Percentiles rank a stretch among this genome's conserved stretches.
Conservation (phyloP, 129 eudicot genomes). For the Helichrysum umbraculigerum region DNA sequence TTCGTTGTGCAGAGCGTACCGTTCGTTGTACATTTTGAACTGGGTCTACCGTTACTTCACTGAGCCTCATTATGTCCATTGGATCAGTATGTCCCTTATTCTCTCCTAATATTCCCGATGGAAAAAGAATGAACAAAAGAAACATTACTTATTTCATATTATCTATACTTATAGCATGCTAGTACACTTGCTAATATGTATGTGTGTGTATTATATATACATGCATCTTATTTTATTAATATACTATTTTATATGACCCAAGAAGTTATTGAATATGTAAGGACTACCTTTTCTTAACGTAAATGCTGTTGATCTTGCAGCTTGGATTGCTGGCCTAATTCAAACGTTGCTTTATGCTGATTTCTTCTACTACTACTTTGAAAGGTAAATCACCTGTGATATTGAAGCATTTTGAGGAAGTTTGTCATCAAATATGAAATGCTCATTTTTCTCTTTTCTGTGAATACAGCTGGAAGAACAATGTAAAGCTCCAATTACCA, state of each 20-base stretch:
- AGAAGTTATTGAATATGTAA: not conserved
- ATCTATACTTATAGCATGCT: not conserved
- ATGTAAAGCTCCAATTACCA: slow-evolving; percentile 84
- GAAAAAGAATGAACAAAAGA: not conserved
- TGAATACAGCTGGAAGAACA: slow-evolving; percentile 90
- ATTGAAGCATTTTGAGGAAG: not conserved
- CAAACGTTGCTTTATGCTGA: slow-evolving; percentile 95
- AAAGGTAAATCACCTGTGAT: slow-evolving; percentile 51
- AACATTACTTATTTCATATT: not conserved
- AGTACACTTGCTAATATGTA: not conserved
- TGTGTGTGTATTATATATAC: not conserved
- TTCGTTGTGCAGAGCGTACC: slow-evolving; percentile 71
- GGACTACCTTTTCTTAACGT: slow-evolving; percentile 8
- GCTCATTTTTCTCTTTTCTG: not conserved
- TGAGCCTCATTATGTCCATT: slow-evolving; percentile 89
- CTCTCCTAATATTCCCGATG: slow-evolving; percentile 4
- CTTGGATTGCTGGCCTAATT: slow-evolving; percentile 88
- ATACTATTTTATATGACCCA: not conserved
- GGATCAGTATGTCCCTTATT: slow-evolving; percentile 73
- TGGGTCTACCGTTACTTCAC: slow-evolving; percentile 98
- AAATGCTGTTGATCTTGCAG: slow-evolving; percentile 46
- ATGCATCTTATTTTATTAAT: too few species aligned
- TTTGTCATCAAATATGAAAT: slow-evolving; percentile 6
- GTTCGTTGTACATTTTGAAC: slow-evolving; percentile 81
- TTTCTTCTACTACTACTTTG: slow-evolving; percentile 97